Evolutionary conservation across 768 basidiomycete genomes (phyloP).

Genomic region (Lactarius hatsudake): DNA sequence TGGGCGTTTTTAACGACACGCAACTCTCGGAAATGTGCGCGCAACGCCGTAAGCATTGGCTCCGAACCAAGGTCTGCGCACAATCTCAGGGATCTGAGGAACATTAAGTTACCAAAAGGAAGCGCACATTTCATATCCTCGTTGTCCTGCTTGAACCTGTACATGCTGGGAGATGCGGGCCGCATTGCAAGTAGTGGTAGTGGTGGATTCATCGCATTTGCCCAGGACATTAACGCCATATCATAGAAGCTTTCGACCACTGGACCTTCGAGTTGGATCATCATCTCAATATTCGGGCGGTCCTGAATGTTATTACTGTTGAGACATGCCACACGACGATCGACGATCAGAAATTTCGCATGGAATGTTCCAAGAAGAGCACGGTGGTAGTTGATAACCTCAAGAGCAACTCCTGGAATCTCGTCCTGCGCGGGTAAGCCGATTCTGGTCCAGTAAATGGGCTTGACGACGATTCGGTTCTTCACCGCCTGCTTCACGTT

Average conservation of each 20-base stretch:
- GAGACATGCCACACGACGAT: constrained; percentile 61
- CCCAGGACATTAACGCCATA: constrained; percentile 62
- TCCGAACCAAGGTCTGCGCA: constrained; percentile 17
- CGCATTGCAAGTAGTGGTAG: constrained; percentile 41
- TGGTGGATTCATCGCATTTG: constrained; percentile 45
- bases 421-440: constrained; percentile 52
- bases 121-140: constrained; percentile 29
- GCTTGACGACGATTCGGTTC: constrained; percentile 47
- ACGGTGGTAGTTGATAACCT: constrained; percentile 57
- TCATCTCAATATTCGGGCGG: constrained; percentile 54
- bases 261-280: constrained; percentile 67
- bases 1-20: constrained; percentile 4
- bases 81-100: neutral
- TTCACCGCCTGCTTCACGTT: constrained; percentile 50
- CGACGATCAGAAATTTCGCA: constrained; percentile 66
- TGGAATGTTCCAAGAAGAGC: constrained; percentile 67
- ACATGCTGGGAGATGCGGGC: constrained; percentile 36
- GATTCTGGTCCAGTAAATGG: constrained; percentile 47
- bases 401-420: constrained; percentile 57
- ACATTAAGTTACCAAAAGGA: neutral
- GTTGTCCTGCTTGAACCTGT: constrained; percentile 42
- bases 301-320: constrained; percentile 71
- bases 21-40: constrained; percentile 13
- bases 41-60: constrained; percentile 5
- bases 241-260: constrained; percentile 71